Conservation (phyloP, 352 stramenopile species). For the Phytopythium cucurbitacearum region DNA sequence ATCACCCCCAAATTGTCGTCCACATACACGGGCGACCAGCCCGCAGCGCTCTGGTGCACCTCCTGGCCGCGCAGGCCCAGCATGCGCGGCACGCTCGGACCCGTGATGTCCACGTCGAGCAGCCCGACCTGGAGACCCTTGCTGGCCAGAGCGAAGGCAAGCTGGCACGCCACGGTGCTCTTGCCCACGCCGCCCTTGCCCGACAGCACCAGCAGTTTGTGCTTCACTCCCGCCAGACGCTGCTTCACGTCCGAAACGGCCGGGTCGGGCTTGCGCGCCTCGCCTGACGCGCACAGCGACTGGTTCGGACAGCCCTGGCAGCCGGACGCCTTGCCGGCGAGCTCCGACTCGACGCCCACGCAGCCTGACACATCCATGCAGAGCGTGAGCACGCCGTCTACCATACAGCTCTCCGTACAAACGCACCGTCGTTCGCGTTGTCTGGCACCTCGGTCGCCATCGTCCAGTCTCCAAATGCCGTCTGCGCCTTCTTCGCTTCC, state of each 20-base stretch:
- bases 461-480: neutral
- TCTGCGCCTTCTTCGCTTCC: neutral
- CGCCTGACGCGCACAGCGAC: constrained; percentile 91
- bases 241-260: constrained; percentile 87
- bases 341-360: constrained; percentile 92
- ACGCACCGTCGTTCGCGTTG: constrained; percentile 64
- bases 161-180: constrained; percentile 97
- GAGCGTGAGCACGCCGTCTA: neutral
- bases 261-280: constrained; percentile 82
- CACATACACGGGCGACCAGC: constrained; percentile 99
- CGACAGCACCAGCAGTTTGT: constrained; percentile 98
- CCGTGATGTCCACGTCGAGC: constrained; percentile 99
- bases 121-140: constrained; percentile 96
- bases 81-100: constrained; percentile 98
- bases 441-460: constrained; percentile 42
- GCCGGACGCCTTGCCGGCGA: constrained; percentile 91
- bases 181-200: constrained; percentile 99
- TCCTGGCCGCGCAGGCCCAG: constrained; percentile 89
- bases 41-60: constrained; percentile 96
- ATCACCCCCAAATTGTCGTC: constrained; percentile 98
- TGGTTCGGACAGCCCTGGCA: constrained; percentile 99
- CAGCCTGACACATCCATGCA: constrained; percentile 57
- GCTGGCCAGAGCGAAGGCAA: constrained; percentile 94
- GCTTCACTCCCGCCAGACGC: constrained; percentile 83
- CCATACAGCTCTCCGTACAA: neutral